A percentile compares a stretch with the other conserved stretches of the same genome.
Evolutionary conservation across 2,329 filamentous ascomycete genomes (phyloP).

Genomic region (Verticillium zaregamsianum): DNA sequence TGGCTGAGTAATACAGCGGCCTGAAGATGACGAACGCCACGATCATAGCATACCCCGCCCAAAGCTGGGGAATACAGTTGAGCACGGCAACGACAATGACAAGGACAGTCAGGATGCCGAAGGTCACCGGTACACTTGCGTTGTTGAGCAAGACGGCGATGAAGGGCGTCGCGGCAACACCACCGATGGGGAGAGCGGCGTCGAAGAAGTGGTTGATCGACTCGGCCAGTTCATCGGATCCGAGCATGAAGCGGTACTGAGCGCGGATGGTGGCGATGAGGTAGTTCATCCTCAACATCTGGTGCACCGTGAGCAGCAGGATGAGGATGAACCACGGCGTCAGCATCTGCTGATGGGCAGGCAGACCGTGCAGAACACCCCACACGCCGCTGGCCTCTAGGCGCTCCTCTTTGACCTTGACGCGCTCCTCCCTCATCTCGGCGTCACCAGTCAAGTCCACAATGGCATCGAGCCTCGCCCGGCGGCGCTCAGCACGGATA

Average conservation of each 20-base stretch:
- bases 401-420: slow-evolving; percentile 51
- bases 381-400: slow-evolving; percentile 61
- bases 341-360: slow-evolving; percentile 59
- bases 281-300: slow-evolving; percentile 68
- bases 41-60: slow-evolving; percentile 63
- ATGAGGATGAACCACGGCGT: slow-evolving; percentile 71
- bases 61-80: slow-evolving; percentile 58
- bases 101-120: slow-evolving; percentile 52
- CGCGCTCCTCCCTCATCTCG: slow-evolving; percentile 49
- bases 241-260: slow-evolving; percentile 66
- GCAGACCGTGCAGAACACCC: slow-evolving; percentile 65
- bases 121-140: slow-evolving; percentile 55
- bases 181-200: slow-evolving; percentile 58
- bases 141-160: slow-evolving; percentile 67
- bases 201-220: slow-evolving; percentile 36
- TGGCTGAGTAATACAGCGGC: slow-evolving; percentile 71
- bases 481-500: slow-evolving; percentile 45
- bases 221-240: slow-evolving; percentile 33
- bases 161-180: slow-evolving; percentile 65
- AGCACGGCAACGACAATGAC: slow-evolving; percentile 61
- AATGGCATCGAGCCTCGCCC: slow-evolving; percentile 56
- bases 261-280: slow-evolving; percentile 60
- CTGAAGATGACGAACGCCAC: slow-evolving; percentile 66
- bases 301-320: slow-evolving; percentile 55
- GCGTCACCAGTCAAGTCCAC: slow-evolving; percentile 56